Conservation (phyloP, 768 basidiomycete genomes). For the Tephrocybe sp. region DNA sequence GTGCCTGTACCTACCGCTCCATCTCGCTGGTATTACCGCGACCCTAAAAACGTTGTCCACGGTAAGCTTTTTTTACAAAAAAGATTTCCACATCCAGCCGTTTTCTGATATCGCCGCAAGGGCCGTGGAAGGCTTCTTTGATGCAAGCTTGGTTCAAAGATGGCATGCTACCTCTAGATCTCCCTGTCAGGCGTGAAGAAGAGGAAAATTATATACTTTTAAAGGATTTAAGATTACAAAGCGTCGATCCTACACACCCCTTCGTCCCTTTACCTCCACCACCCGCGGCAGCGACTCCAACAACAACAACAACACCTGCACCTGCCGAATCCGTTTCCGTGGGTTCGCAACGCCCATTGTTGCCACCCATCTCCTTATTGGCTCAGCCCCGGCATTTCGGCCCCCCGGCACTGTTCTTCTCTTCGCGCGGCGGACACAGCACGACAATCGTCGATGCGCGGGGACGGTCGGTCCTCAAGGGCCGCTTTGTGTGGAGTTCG, state of each 20-base stretch:
- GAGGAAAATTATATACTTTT: conserved; percentile 66
- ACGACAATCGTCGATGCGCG: conserved; percentile 86
- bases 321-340: conserved; percentile 10
- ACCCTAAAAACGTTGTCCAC: conserved; percentile 77
- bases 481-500: conserved; percentile 74
- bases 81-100: no score
- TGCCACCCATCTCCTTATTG: conserved; percentile 73
- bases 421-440: conserved; percentile 87
- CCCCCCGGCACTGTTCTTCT: conserved; percentile 83
- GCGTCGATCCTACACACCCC: conserved; percentile 78
- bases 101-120: conserved; percentile 30
- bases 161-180: conserved; percentile 75
- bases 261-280: conserved; percentile 53
- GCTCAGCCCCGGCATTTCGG: conserved; percentile 81
- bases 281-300: no score
- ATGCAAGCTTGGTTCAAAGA: conserved; percentile 93
- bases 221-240: conserved; percentile 73
- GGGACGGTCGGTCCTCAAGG: conserved; percentile 80
- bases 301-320: conserved; percentile 18
- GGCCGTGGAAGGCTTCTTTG: conserved; percentile 83
- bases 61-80: conserved; percentile 47
- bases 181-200: conserved; percentile 77
- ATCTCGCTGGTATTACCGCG: conserved; percentile 78
- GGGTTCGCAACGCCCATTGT: conserved; percentile 50
- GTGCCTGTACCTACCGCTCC: conserved; percentile 66